A percentile compares a stretch with the other conserved stretches of the same genome.
Conservation (phyloP, 352 stramenopile species). For the Phytophthora hibernalis region DNA sequence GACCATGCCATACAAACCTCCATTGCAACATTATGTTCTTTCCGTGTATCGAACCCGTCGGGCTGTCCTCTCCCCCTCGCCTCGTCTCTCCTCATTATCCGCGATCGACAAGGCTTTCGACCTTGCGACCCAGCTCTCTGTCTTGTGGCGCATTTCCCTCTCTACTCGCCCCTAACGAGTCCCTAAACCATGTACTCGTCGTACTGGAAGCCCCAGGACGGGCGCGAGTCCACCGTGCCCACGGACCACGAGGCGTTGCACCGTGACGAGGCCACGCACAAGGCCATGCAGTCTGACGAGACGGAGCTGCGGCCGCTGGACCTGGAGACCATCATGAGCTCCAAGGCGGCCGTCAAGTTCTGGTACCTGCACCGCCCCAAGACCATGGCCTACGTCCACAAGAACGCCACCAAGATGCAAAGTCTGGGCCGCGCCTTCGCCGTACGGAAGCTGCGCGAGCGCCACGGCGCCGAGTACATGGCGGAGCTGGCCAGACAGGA, state of each 20-base stretch:
- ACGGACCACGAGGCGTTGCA: slow-evolving; percentile 88
- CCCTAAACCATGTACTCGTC: slow-evolving; percentile 80
- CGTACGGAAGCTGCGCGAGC: slow-evolving; percentile 74
- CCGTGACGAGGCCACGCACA: slow-evolving; percentile 81
- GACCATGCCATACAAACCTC: background rate
- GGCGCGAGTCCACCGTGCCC: slow-evolving; percentile 72
- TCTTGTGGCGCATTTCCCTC: slow-evolving; percentile 32
- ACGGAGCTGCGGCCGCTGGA: slow-evolving; percentile 80
- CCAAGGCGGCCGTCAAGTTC: slow-evolving; percentile 89
- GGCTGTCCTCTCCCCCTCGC: slow-evolving; percentile 26
- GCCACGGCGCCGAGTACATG: slow-evolving; percentile 84
- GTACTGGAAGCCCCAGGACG: slow-evolving; percentile 83
- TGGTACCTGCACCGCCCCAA: slow-evolving; percentile 91
- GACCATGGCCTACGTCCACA: slow-evolving; percentile 91
- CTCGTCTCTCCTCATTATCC: slow-evolving; percentile 35
- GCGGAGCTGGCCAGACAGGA: slow-evolving; percentile 77
- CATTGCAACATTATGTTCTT: no score
- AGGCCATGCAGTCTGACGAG: slow-evolving; percentile 83
- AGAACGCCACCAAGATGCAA: slow-evolving; percentile 90
- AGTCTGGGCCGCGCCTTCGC: slow-evolving; percentile 79
- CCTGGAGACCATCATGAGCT: slow-evolving; percentile 89
- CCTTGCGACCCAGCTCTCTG: slow-evolving; percentile 5
- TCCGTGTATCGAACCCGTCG: no score
- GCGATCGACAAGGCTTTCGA: slow-evolving; percentile 34
- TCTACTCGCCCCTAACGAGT: slow-evolving; percentile 40